Base-by-base conservation (phyloP, 1,284 basidiomycete genomes). In the Gymnopus androsaceus region DNA sequence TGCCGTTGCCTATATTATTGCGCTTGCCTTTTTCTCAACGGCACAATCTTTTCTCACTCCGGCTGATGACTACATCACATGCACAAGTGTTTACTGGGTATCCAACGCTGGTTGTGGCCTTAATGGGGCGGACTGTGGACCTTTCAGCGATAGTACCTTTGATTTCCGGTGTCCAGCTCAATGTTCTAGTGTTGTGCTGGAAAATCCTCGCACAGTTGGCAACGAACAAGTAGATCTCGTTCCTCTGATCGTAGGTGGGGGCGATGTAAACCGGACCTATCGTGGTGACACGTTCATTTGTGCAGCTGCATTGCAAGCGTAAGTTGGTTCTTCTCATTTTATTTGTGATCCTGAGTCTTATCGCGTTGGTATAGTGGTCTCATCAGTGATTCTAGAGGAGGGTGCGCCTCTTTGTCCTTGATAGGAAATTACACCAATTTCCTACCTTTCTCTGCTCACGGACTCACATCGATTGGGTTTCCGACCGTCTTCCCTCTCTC, bases 211-310 rank as follows among this genome's bases (percentile, higher is more conserved):
- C 44, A 82, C 90, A 0, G 79, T 95, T n/a, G 92, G 93, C 27
- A 69, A 82, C 56, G 71, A 83, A 53, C 74, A 85, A 59, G 76
- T 87, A 36, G 82, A 82, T 37, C 90, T 85, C 62, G 78, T 83
- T 19, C 89, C 92, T 5, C 76, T 95, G 21, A 79, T 95, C 48
- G 88, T 95, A 1, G 94, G 94, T 8, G 93, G 93, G 14, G 90
- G 90, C 3, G 88, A 91, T 67, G 62, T 59, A 3, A 75, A 85
- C 47, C 64, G 68, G 27, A 92, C 90, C 3, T 95, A 94, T 65
- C 79, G 94, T 63, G 91, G 85, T 1, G 94, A 95, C 67, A 87
- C 80, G 50, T 95, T 94, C 68, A 81, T 95, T 33, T 95, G 94
- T 67, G 84, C 91, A 34, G 85, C 92, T 40, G 92, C 92, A n/a